A percentile compares a stretch with the other conserved stretches of the same genome.
Evolutionary conservation across 345 rosid genomes (phyloP).

Genomic region (Populus davidiana): DNA sequence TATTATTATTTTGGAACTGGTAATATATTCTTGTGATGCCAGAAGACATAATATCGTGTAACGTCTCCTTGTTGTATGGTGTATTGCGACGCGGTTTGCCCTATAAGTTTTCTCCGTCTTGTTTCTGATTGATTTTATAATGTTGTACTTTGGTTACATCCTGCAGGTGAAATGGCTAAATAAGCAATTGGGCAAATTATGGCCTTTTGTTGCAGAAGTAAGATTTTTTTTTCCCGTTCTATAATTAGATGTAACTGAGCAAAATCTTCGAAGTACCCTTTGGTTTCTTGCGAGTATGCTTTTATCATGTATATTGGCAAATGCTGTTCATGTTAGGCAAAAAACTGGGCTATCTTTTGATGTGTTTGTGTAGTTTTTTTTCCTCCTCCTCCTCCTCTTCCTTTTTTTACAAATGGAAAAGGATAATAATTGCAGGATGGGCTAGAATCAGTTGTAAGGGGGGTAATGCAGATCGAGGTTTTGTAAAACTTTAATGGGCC

Average conservation of each 20-base stretch:
- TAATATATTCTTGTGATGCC: not conserved
- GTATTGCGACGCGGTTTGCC: no score
- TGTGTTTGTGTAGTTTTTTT: no score
- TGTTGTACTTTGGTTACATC: constrained; percentile 14
- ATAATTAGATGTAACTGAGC: constrained; percentile 8
- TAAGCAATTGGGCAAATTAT: constrained; percentile 83
- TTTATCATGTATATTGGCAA: not conserved
- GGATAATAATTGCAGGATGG: no score
- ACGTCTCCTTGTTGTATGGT: not conserved
- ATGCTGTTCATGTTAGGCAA: not conserved
- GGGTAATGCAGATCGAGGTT: no score
- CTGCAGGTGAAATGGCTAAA: constrained; percentile 97
- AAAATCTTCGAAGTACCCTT: not conserved
- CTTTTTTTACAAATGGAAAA: not conserved
- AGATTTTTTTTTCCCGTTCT: constrained; percentile 24
- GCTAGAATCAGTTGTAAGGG: no score
- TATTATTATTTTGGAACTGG: not conserved
- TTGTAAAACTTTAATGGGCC: no score
- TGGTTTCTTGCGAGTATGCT: not conserved
- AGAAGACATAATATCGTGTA: no score
- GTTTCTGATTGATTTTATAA: not conserved
- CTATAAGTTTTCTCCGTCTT: not conserved
- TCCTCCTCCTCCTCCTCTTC: not conserved
- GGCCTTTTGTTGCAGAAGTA: constrained; percentile 99
- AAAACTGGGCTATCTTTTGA: not conserved